These are phyloP conservation scores for Physcia stellaris DNA, from an alignment of 495 filamentous ascomycete species.

Conservation along the genomic window DNA sequence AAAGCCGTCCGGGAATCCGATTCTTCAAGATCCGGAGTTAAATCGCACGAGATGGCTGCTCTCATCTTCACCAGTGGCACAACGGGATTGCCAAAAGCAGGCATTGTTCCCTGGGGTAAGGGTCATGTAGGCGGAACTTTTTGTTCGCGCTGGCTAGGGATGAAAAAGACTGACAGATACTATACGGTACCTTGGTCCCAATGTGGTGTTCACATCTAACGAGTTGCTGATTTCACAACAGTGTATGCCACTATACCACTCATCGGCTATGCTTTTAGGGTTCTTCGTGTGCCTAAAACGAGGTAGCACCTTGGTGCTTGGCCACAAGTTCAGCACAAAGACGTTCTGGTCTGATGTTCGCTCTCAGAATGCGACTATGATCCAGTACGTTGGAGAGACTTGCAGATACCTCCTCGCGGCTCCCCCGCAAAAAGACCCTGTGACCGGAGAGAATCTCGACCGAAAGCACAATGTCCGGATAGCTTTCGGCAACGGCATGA, in stretches of 20 bases:
- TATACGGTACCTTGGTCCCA: slow-evolving; percentile 51
- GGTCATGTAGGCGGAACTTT: slow-evolving; percentile 38
- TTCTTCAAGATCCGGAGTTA: slow-evolving; percentile 35
- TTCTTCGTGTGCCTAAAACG: slow-evolving; percentile 42
- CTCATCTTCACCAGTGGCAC: slow-evolving; percentile 84
- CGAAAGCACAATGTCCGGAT: slow-evolving; percentile 59
- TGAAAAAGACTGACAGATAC: slow-evolving; percentile 50
- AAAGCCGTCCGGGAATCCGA: slow-evolving; percentile 52
- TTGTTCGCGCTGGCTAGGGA: slow-evolving; percentile 38
- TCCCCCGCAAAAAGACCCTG: slow-evolving; percentile 46
- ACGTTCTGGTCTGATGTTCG: slow-evolving; percentile 76
- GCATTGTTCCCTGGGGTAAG: slow-evolving; percentile 73
- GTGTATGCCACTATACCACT: slow-evolving; percentile 94
- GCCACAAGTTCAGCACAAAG: slow-evolving; percentile 67
- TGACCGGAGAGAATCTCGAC: slow-evolving; percentile 61
- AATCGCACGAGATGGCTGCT: slow-evolving; percentile 46
- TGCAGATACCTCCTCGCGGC: slow-evolving; percentile 77
- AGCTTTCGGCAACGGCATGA: slow-evolving; percentile 86
- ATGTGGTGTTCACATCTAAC: slow-evolving; percentile 5
- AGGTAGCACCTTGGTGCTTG: slow-evolving; percentile 55
- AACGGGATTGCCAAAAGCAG: slow-evolving; percentile 83
- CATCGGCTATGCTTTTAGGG: slow-evolving; percentile 63
- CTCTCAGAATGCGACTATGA: slow-evolving; percentile 56
- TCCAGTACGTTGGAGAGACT: slow-evolving; percentile 95
- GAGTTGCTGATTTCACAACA: slow-evolving; percentile 21